Base-by-base conservation (phyloP, 2,329 filamentous ascomycete species). In the Trichoderma koningiopsis region DNA sequence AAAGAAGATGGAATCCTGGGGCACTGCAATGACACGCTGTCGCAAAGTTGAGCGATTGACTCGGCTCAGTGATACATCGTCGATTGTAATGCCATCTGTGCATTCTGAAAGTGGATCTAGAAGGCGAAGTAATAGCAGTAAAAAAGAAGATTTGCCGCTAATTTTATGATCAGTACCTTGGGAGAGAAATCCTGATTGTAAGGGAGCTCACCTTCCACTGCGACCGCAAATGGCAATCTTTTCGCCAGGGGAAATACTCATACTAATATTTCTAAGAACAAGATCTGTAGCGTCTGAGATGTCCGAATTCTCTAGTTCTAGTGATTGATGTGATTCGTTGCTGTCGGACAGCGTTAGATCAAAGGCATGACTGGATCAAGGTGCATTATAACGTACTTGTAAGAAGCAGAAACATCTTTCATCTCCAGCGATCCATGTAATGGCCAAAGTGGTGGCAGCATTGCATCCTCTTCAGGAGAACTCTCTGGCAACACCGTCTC, bases 1-100 rank as follows among this genome's bases (percentile, higher is more conserved):
- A 1, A 87, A 75, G 74, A 88, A 86, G 3, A 86, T 81, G 0
- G 84, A 75, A 5, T 88, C 86, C 73, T 88, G 86, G 0, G 86
- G 84, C 0, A 88, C 76, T 5, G 84, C 83, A 53, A 86, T 84
- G 47, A 88, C 76, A 0, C 81, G 82, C 52, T 81, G 76, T 8
- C 86, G 83, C 0, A 88, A 77, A 0, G 76, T 74, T 0, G 76
- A 33, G 2, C 85, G 81, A 65, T 83, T 74, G 14, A 88, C 77
- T 1, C 69, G 70, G 29, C 75, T 49, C 1, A 83, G 76, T 0
- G 77, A 73, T 0, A 82, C 62, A 35, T 73, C 77, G 69, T 87
- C 85, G n/a, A 88, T 83, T 0, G 73, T 70, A 22, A 85, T 81
- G 24, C 76, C 74, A 6, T 68, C 47, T 0, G 64, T 49, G 1